Base-by-base conservation (phyloP, 495 filamentous ascomycete species). In the Aspergillus baeticus region DNA sequence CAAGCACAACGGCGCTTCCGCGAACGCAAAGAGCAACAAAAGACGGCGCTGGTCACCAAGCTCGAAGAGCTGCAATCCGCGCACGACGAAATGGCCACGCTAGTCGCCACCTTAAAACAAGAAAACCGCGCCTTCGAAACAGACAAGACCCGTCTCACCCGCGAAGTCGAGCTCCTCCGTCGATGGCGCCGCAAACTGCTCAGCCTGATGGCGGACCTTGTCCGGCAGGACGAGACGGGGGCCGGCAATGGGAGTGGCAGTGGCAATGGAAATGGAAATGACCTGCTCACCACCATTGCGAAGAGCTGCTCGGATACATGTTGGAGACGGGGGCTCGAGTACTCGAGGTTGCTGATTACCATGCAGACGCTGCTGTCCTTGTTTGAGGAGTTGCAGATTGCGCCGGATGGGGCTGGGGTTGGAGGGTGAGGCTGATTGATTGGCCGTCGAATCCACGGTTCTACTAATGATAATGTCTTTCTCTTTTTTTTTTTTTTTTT, bases 1-100 rank as follows among this genome's bases (percentile, higher is more conserved):
- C 29, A 49, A 35, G 45, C 45, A 1, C 45, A 49, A 13, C 45
- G 45, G 5, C 45, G 45, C 15, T 49, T 49, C 45, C 45, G 45
- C n/a, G 45, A 49, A 35, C 45, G 45, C 29, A 34, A 36, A 21
- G 45, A 49, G 8, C 14, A 34, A 21, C 29, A 49, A 21, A 49
- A 36, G 18, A 36, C 45, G 6, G 45, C n/a, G 3, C 45, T 49
- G 6, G 10, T 49, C 11, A 21, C n/a, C 6, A 7, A 10, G 3
- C 45, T 49, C 6, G 45, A 49, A 8, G 45, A 35, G 10, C 14
- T 49, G 1, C 45, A 36, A 20, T 3, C 26, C 6, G 13, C 20
- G 23, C 29, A 49, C 33, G 45, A 49, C 29, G 15, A 18, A 5
- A 18, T 35, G 5, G 45, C 29, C 14, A 15, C 33, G 5, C 11